Evolutionary conservation across 1,284 basidiomycete species (phyloP).

Genomic region (Boletus calvinii): DNA sequence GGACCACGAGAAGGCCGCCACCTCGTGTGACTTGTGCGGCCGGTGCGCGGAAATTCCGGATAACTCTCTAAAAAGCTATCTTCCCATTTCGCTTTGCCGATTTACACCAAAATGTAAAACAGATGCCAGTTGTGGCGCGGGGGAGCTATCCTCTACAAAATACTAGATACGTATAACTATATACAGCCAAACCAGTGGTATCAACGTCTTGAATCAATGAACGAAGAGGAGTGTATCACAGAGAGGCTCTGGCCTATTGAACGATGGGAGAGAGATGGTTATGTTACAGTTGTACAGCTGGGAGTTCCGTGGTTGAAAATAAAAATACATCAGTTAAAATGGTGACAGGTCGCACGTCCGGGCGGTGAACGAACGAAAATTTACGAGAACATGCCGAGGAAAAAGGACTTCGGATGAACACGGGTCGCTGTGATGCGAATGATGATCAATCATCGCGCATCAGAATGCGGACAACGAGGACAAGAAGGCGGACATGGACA

Average conservation of each 20-base stretch:
- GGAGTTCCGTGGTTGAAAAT: constrained; percentile 20
- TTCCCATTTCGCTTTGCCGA: constrained; percentile 17
- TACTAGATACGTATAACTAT: constrained; percentile 35
- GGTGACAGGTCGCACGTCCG: constrained; percentile 12
- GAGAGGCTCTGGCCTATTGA: constrained; percentile 1
- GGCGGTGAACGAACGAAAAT: constrained; percentile 9
- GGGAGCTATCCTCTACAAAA: constrained; percentile 17
- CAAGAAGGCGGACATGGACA: constrained; percentile 36
- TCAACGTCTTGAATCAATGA: constrained; percentile 13
- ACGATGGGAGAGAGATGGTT: not conserved
- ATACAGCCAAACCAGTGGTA: constrained; percentile 25
- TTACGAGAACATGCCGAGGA: constrained; percentile 5
- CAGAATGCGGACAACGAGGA: constrained; percentile 32
- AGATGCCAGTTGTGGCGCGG: constrained; percentile 3
- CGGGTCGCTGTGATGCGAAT: constrained; percentile 9
- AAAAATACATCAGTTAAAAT: constrained; percentile 31
- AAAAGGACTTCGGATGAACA: constrained; percentile 2
- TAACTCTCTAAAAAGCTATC: constrained; percentile 3
- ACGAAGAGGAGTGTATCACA: constrained; percentile 22
- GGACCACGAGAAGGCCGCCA: constrained; percentile 8
- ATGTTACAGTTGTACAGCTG: constrained; percentile 35
- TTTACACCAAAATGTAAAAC: not conserved
- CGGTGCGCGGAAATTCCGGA: constrained; percentile 3
- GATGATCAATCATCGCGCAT: not conserved
- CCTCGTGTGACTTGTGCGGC: constrained; percentile 10